A percentile compares a stretch with the other conserved stretches of the same genome.
Conservation (phyloP, 495 filamentous ascomycete species). For the Monascus purpureus region DNA sequence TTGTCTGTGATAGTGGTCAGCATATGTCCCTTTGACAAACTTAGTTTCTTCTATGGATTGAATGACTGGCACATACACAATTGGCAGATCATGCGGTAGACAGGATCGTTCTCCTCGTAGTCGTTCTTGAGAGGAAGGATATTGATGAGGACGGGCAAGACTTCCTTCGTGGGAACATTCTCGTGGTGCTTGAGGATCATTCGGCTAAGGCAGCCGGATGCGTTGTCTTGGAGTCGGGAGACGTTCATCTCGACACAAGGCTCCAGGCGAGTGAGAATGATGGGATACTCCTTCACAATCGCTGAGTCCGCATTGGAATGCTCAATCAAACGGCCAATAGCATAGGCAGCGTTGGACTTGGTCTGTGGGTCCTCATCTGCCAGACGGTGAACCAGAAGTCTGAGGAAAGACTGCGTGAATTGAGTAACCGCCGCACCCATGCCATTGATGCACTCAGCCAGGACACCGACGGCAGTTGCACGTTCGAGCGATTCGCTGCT, state of each 20-base stretch:
- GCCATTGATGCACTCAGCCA: slow-evolving; percentile 79
- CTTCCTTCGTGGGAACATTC: slow-evolving; percentile 61
- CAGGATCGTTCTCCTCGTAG: slow-evolving; percentile 88
- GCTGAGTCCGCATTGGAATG: slow-evolving; percentile 59
- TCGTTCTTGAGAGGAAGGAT: slow-evolving; percentile 86
- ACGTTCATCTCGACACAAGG: slow-evolving; percentile 61
- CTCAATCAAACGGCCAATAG: slow-evolving; percentile 66
- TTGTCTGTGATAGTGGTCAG: slow-evolving; percentile 42
- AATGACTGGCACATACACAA: slow-evolving; percentile 70
- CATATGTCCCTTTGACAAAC: too few relatives aligned
- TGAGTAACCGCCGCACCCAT: slow-evolving; percentile 70
- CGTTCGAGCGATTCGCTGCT: slow-evolving; percentile 76
- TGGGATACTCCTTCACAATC: slow-evolving; percentile 56
- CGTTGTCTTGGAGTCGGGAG: slow-evolving; percentile 78
- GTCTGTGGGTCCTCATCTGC: slow-evolving; percentile 83
- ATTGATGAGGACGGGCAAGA: slow-evolving; percentile 64
- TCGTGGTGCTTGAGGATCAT: slow-evolving; percentile 81
- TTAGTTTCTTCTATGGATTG: too few relatives aligned
- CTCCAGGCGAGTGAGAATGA: slow-evolving; percentile 73
- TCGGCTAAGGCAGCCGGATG: slow-evolving; percentile 79
- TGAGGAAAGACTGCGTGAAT: slow-evolving; percentile 60
- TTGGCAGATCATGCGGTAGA: slow-evolving; percentile 76
- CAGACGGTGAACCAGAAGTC: slow-evolving; percentile 73
- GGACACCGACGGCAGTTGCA: slow-evolving; percentile 73
- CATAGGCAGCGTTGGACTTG: slow-evolving; percentile 89